phyloP scores from a whole-genome alignment of 2,329 filamentous ascomycete genomes.

The Calonectria pauciramosa region DNA sequence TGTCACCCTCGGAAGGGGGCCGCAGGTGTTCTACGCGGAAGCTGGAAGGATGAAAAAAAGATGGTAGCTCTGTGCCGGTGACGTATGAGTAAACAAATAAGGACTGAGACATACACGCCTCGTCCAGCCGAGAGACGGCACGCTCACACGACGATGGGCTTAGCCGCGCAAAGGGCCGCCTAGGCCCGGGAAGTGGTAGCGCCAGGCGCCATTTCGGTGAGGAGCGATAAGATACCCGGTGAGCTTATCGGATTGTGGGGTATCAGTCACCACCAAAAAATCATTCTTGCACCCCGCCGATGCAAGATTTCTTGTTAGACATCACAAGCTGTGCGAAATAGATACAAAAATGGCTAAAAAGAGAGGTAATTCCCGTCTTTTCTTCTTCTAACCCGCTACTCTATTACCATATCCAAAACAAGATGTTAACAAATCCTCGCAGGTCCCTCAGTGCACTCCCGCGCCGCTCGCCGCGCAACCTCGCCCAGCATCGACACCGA shows the following conservation, averaged over 20 bases:
- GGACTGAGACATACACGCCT: background rate
- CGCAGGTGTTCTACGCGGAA: background rate
- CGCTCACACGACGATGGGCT: background rate
- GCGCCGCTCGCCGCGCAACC: conserved; percentile 79
- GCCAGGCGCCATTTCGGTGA: conserved; percentile 36
- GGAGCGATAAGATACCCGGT: conserved; percentile 35
- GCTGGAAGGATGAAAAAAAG: too few relatives aligned
- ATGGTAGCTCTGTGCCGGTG: too few relatives aligned
- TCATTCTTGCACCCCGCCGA: conserved; percentile 40
- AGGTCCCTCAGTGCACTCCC: conserved; percentile 79
- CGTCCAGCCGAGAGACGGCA: background rate
- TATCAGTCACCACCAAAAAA: conserved; percentile 40
- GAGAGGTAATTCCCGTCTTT: conserved; percentile 38
- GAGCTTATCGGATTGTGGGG: conserved; percentile 42
- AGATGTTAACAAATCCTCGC: background rate
- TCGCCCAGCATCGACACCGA: conserved; percentile 79
- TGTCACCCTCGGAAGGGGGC: background rate
- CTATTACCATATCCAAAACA: background rate
- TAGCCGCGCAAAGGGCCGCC: background rate
- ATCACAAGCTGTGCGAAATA: conserved; percentile 25
- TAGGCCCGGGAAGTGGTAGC: background rate
- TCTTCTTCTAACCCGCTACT: too few relatives aligned
- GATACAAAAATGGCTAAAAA: conserved; percentile 50
- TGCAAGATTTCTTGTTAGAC: conserved; percentile 31
- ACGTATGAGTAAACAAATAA: background rate